These are phyloP conservation scores for Beauveria scarabaeidicola DNA, from an alignment of 2,329 filamentous ascomycete genomes.

Conservation along the genomic window DNA sequence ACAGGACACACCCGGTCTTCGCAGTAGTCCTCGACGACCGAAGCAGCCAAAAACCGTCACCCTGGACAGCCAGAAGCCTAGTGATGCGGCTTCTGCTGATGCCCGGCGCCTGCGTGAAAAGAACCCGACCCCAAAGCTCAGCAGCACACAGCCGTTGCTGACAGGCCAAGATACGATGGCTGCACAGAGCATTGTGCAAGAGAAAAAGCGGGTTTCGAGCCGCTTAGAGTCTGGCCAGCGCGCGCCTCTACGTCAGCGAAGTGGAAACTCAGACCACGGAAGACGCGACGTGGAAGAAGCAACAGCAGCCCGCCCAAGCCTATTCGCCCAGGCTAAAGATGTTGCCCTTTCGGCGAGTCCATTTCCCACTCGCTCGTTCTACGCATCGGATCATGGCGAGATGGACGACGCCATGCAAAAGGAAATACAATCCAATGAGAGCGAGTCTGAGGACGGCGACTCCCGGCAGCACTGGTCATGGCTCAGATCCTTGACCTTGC, in stretches of 20 bases:
- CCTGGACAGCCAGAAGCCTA: neutral
- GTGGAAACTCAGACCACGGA: conserved; percentile 8
- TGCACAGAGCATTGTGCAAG: neutral
- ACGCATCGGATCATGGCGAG: conserved; percentile 16
- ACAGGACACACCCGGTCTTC: conserved; percentile 7
- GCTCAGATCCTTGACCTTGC: conserved; percentile 15
- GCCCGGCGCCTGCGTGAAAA: neutral
- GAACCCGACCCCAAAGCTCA: neutral
- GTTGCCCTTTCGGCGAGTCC: conserved; percentile 11
- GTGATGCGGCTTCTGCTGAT: neutral
- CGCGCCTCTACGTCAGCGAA: conserved; percentile 1
- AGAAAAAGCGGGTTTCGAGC: neutral
- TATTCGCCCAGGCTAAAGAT: conserved; percentile 9
- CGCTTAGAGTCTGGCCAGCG: neutral
- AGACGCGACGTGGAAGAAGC: neutral
- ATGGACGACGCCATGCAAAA: conserved; percentile 18
- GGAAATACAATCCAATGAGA: conserved; percentile 12
- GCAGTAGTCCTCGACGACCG: conserved; percentile 7
- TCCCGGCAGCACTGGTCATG: conserved; percentile 15
- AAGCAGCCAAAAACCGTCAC: neutral
- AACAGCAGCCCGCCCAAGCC: neutral
- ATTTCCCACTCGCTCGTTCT: conserved; percentile 8
- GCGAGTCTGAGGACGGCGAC: conserved; percentile 11
- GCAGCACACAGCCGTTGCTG: neutral
- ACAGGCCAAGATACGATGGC: neutral